Base-by-base conservation (phyloP, 2,329 filamentous ascomycete genomes). In the Colletotrichum nymphaeae region DNA sequence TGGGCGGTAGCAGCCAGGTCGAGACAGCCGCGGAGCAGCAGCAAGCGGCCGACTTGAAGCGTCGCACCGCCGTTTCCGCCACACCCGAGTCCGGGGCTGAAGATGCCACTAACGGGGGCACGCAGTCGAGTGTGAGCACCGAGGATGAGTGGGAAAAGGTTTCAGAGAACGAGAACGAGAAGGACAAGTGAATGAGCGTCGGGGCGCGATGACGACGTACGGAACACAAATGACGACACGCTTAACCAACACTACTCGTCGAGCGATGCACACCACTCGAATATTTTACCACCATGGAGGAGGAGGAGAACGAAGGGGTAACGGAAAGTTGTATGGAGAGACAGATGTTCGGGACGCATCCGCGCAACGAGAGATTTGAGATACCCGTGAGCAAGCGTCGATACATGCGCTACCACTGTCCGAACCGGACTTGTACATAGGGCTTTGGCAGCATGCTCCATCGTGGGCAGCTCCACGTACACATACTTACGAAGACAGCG, bases 91-190 rank as follows among this genome's bases (percentile, higher is more conserved):
- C 72, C 82, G 79, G 78, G 85, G 81, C 75, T 58, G 67, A 75
- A 77, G 71, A 74, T 72, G 74, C 77, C 71, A 73, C 77, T 57
- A 77, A 82, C 60, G 81, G 83, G 63, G 87, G 86, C 49, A 86
- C 84, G 28, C 89, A 87, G 81, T 91, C 89, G 58, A 87, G 88
- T 65, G 87, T 83, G 24, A 96, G 95, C 83, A 98, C 95, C 5
- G 96, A 98, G 84, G 96, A 96, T 79, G 96, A 98, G 84, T 98
- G 96, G 96, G 96, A 98, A 86, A 97, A 97, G 87, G 93, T 98
- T 4, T 95, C 94, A 26, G 93, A 93, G 82, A 90, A 87, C 72
- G 90, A 91, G 86, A 87, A 87, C 77, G 88, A 90, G 76, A 90
- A 90, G 82, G 86, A 87, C 73, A 89, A 89, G 79, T 88, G 75